Percentiles rank a stretch among this genome's conserved stretches.
Conservation (phyloP, 1,284 basidiomycete genomes). For the Marasmius fiardii region DNA sequence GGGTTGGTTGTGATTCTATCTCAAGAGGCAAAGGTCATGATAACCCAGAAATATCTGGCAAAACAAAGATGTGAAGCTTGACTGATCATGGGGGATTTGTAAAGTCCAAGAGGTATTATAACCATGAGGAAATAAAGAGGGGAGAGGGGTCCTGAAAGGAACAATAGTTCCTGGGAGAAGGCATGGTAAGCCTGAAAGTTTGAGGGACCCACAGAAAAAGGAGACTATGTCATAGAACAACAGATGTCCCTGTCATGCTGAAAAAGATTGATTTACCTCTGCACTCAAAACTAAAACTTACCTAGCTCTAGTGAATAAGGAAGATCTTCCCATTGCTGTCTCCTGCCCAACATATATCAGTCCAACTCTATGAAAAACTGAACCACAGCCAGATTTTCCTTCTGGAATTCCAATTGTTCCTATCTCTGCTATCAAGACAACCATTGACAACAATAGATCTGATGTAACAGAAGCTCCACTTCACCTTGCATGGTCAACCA, state of each 20-base stretch:
- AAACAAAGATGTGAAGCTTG: not conserved
- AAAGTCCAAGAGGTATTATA: too few species aligned
- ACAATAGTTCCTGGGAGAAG: too few species aligned
- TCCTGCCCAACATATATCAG: slow-evolving; percentile 11
- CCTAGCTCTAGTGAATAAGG: too few species aligned
- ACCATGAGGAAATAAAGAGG: too few species aligned
- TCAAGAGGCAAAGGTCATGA: not conserved
- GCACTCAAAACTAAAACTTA: too few species aligned
- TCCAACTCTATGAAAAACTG: slow-evolving; percentile 12
- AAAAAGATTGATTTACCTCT: too few species aligned
- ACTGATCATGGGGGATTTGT: too few species aligned
- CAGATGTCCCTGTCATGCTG: too few species aligned
- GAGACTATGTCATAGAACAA: too few species aligned
- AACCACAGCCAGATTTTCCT: slow-evolving; percentile 6
- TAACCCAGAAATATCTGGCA: not conserved
- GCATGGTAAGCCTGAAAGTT: too few species aligned
- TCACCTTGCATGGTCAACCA: not conserved
- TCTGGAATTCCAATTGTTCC: slow-evolving; percentile 13
- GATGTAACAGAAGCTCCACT: not conserved
- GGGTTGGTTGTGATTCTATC: not conserved
- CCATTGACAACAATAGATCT: slow-evolving; percentile 2
- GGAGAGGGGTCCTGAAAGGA: too few species aligned
- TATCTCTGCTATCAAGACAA: slow-evolving; percentile 4
- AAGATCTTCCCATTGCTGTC: slow-evolving; percentile 11
- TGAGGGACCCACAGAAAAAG: too few species aligned